A percentile compares a stretch with the other conserved stretches of the same genome.
phyloP scores from a whole-genome alignment of 2,329 filamentous ascomycete genomes.

The Diaporthe eres region DNA sequence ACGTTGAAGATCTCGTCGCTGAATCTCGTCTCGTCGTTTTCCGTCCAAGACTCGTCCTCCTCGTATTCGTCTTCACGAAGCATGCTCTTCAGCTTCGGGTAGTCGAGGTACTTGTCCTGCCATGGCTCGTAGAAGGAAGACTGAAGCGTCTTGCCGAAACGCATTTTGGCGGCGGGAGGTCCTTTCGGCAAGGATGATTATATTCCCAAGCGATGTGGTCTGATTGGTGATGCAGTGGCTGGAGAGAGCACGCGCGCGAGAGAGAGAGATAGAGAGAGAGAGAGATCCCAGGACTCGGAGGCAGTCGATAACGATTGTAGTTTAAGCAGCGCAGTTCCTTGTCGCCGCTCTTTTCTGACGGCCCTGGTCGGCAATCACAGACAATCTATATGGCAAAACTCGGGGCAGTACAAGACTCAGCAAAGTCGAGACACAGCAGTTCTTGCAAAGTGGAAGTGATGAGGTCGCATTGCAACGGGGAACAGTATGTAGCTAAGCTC shows the following conservation, averaged over 20 bases:
- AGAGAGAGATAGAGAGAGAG: not conserved
- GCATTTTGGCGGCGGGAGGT: constrained; percentile 70
- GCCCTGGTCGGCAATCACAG: not conserved
- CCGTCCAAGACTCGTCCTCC: constrained; percentile 83
- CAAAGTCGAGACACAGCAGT: not conserved
- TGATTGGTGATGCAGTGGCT: not conserved
- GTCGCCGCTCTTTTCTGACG: not conserved
- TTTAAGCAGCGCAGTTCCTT: not conserved
- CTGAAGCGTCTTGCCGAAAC: constrained; percentile 91
- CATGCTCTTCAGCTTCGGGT: constrained; percentile 90
- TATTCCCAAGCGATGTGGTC: not conserved
- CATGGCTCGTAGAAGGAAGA: constrained; percentile 87
- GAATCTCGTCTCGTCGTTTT: constrained; percentile 93
- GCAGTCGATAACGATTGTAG: not conserved
- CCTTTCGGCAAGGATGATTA: not conserved
- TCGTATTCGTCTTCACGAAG: constrained; percentile 81
- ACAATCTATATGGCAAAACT: not conserved
- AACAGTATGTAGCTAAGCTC: constrained; percentile 8
- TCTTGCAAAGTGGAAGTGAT: constrained; percentile 5
- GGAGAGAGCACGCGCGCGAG: not conserved
- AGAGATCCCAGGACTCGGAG: not conserved
- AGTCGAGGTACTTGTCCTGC: constrained; percentile 96
- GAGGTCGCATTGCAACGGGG: constrained; percentile 28
- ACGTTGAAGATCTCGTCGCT: constrained; percentile 95
- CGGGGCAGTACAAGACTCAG: not conserved